Conservation (phyloP, 2,329 filamentous ascomycete genomes). For the Emmonsia crescens region DNA sequence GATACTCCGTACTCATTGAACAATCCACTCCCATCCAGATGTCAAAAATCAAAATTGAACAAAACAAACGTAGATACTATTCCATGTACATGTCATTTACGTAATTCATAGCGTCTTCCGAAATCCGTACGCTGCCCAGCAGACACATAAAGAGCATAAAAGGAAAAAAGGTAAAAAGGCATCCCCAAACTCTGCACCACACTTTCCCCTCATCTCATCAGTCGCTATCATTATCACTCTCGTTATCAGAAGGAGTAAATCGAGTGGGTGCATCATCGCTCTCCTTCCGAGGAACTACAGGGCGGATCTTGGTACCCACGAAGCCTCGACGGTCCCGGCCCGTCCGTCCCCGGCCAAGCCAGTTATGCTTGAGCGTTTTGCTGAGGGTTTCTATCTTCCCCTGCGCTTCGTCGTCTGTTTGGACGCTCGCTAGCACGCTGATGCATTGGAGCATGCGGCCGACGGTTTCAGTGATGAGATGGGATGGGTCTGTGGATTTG, state of each 20-base stretch:
- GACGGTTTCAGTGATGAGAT: constrained; percentile 85
- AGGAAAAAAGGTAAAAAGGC: neutral
- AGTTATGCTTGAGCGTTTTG: constrained; percentile 87
- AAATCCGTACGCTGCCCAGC: neutral
- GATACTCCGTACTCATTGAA: neutral
- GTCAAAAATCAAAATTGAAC: neutral
- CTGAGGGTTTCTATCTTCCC: constrained; percentile 72
- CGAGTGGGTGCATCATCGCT: neutral
- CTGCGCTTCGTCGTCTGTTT: constrained; percentile 60
- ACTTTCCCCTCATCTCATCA: neutral
- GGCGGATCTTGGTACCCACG: constrained; percentile 54
- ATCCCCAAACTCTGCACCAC: neutral
- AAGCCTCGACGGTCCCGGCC: constrained; percentile 83
- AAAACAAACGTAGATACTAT: neutral
- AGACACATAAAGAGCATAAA: neutral
- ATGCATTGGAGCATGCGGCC: constrained; percentile 94
- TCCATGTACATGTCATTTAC: neutral
- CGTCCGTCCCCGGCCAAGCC: constrained; percentile 81
- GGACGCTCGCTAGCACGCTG: constrained; percentile 72
- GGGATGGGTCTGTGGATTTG: constrained; percentile 36
- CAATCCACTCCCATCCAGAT: neutral
- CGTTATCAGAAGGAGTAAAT: neutral
- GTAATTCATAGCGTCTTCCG: neutral
- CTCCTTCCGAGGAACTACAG: constrained; percentile 10
- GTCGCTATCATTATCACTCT: neutral